Percentiles rank a stretch among this genome's conserved stretches.
Evolutionary conservation across 495 filamentous ascomycete genomes (phyloP).

Genomic region (Cercophora scortea): DNA sequence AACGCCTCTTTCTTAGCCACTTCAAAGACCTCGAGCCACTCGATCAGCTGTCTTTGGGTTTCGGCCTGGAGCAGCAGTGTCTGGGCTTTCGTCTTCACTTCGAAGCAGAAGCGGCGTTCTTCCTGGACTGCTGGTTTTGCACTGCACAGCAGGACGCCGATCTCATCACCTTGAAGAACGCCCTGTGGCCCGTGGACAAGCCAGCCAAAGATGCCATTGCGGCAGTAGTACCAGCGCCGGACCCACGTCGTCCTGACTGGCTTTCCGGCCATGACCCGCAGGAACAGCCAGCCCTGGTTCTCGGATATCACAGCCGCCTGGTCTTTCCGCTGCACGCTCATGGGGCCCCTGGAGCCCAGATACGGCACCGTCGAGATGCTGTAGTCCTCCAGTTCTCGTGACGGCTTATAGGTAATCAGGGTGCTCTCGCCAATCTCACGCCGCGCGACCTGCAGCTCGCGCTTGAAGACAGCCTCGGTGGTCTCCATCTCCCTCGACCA

Average conservation of each 20-base stretch:
- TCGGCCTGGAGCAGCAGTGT: conserved; percentile 87
- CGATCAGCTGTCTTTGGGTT: conserved; percentile 78
- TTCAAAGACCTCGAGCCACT: conserved; percentile 90
- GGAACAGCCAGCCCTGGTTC: conserved; percentile 92
- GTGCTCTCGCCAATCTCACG: conserved; percentile 78
- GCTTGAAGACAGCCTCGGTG: conserved; percentile 66
- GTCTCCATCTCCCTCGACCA: conserved; percentile 93
- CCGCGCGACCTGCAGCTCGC: conserved; percentile 70
- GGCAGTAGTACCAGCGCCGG: conserved; percentile 88
- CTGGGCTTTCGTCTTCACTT: conserved; percentile 96
- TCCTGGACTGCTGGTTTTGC: conserved; percentile 85
- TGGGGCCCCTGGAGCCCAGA: conserved; percentile 62
- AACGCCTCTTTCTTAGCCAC: conserved; percentile 86
- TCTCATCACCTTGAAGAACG: conserved; percentile 91
- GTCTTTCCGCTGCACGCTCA: conserved; percentile 41
- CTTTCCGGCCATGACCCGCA: conserved; percentile 77
- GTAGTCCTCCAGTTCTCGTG: conserved; percentile 89
- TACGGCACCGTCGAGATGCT: conserved; percentile 78
- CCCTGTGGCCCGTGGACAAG: conserved; percentile 80
- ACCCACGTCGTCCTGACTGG: conserved; percentile 83
- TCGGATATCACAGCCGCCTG: conserved; percentile 46
- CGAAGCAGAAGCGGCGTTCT: conserved; percentile 93
- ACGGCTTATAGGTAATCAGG: conserved; percentile 62
- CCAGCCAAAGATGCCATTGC: conserved; percentile 94
- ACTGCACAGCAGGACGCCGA: conserved; percentile 89